Evolutionary conservation across 2,329 filamentous ascomycete genomes (phyloP).

Genomic region (Aureobasidium pullulans): DNA sequence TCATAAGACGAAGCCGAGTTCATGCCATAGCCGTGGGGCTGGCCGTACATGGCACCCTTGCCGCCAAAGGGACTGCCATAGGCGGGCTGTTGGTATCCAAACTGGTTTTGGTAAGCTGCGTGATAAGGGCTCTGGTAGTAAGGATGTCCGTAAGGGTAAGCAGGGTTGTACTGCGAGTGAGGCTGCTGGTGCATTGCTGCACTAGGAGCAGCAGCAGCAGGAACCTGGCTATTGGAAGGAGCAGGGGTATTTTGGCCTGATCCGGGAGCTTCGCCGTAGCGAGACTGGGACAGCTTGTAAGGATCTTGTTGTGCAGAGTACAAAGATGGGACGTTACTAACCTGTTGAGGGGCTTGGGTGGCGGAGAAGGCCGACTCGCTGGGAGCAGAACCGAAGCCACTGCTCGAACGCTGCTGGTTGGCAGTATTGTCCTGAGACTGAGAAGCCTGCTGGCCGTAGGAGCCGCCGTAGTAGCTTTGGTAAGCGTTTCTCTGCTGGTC

Average conservation of each 20-base stretch:
- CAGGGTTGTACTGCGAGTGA: slow-evolving; percentile 43
- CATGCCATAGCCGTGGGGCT: slow-evolving; percentile 54
- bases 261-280: slow-evolving; percentile 69
- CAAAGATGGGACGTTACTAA: slow-evolving; percentile 25
- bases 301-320: background rate
- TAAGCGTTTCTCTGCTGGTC: slow-evolving; percentile 70
- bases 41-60: slow-evolving; percentile 56
- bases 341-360: slow-evolving; percentile 51
- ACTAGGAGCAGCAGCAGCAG: slow-evolving; percentile 34
- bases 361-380: slow-evolving; percentile 56
- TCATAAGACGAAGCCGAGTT: slow-evolving; percentile 52
- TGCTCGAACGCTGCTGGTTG: slow-evolving; percentile 67
- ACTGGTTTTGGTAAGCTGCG: slow-evolving; percentile 56
- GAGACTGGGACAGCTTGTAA: slow-evolving; percentile 50
- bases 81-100: slow-evolving; percentile 36
- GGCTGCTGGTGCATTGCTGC: slow-evolving; percentile 44
- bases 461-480: slow-evolving; percentile 54
- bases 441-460: slow-evolving; percentile 44
- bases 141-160: slow-evolving; percentile 54
- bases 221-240: slow-evolving; percentile 55
- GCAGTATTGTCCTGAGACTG: slow-evolving; percentile 63
- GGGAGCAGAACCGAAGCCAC: slow-evolving; percentile 60
- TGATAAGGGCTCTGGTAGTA: slow-evolving; percentile 58
- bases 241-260: slow-evolving; percentile 90
- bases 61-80: slow-evolving; percentile 45